phyloP scores from a whole-genome alignment of 768 basidiomycete genomes.

The Rhizopogon vulgaris region DNA sequence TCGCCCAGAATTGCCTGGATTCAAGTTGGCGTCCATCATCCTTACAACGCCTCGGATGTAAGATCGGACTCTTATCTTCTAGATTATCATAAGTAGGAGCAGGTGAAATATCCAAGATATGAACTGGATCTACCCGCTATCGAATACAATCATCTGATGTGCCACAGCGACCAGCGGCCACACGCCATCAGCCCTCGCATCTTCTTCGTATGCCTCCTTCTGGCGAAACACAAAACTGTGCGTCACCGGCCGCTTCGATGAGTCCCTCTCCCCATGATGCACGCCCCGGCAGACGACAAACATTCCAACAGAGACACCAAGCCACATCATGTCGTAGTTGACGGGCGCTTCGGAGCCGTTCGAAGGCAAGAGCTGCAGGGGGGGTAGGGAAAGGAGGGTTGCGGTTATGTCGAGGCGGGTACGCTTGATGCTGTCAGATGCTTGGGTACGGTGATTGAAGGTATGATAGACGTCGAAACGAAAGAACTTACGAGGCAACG shows the following conservation, averaged over 20 bases:
- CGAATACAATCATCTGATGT: conserved; percentile 27
- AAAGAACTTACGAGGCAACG: conserved; percentile 12
- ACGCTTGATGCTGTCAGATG: conserved; percentile 6
- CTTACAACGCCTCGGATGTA: too few relatives aligned
- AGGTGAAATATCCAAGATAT: not conserved
- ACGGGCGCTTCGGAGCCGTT: conserved; percentile 7
- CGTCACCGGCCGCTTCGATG: conserved; percentile 13
- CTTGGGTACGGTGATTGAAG: not conserved
- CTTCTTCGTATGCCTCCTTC: conserved; percentile 25
- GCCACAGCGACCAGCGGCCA: conserved; percentile 25
- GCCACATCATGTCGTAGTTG: conserved; percentile 25
- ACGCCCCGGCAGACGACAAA: conserved; percentile 19
- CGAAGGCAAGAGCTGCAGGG: conserved; percentile 14
- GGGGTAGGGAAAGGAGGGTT: conserved; percentile 19
- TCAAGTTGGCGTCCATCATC: too few relatives aligned
- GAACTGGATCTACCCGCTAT: not conserved
- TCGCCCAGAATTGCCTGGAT: too few relatives aligned
- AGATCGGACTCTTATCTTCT: not conserved
- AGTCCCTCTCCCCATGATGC: not conserved
- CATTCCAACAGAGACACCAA: conserved; percentile 22
- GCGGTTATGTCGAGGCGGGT: conserved; percentile 22
- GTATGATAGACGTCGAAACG: not conserved
- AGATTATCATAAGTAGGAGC: not conserved
- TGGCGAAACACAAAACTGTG: conserved; percentile 25
- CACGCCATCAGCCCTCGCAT: conserved; percentile 19